Percentiles rank a stretch among this genome's conserved stretches.
Evolutionary conservation across 2,329 filamentous ascomycete species (phyloP).

Genomic region (Alternaria rosae): DNA sequence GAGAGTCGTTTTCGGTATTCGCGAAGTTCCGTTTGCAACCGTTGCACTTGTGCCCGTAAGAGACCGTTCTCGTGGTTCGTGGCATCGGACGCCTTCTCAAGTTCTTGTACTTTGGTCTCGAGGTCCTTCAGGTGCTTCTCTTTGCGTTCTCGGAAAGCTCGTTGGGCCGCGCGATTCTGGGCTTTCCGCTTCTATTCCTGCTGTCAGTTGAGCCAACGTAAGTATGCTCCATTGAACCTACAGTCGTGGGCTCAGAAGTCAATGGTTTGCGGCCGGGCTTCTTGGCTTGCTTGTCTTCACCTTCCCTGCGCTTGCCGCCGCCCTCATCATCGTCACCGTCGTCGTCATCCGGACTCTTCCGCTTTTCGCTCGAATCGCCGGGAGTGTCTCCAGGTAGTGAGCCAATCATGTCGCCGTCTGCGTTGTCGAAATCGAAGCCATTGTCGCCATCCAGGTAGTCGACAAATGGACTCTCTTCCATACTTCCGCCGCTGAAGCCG

Average conservation of each 20-base stretch:
- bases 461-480: slow-evolving; percentile 79
- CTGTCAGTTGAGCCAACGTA: slow-evolving; percentile 30
- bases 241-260: slow-evolving; percentile 93
- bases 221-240: slow-evolving; percentile 62
- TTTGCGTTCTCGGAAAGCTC: slow-evolving; percentile 68
- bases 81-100: slow-evolving; percentile 82
- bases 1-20: slow-evolving; percentile 91
- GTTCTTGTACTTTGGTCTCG: slow-evolving; percentile 71
- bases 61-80: slow-evolving; percentile 85
- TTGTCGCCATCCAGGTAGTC: slow-evolving; percentile 81
- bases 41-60: slow-evolving; percentile 86
- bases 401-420: slow-evolving; percentile 75
- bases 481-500: slow-evolving; percentile 57
- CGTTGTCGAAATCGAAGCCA: slow-evolving; percentile 76
- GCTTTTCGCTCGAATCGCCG: slow-evolving; percentile 65
- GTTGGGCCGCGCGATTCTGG: slow-evolving; percentile 67
- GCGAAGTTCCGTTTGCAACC: slow-evolving; percentile 81
- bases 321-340: slow-evolving; percentile 68
- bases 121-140: slow-evolving; percentile 72
- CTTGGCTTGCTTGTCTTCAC: slow-evolving; percentile 85
- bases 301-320: slow-evolving; percentile 79
- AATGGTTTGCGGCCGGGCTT: slow-evolving; percentile 96
- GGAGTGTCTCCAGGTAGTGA: slow-evolving; percentile 69
- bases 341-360: slow-evolving; percentile 75
- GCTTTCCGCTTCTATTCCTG: slow-evolving; percentile 84